These are phyloP conservation scores for Starmera stellimalicola DNA, from an alignment of 1,139 yeast species.

Conservation along the genomic window DNA sequence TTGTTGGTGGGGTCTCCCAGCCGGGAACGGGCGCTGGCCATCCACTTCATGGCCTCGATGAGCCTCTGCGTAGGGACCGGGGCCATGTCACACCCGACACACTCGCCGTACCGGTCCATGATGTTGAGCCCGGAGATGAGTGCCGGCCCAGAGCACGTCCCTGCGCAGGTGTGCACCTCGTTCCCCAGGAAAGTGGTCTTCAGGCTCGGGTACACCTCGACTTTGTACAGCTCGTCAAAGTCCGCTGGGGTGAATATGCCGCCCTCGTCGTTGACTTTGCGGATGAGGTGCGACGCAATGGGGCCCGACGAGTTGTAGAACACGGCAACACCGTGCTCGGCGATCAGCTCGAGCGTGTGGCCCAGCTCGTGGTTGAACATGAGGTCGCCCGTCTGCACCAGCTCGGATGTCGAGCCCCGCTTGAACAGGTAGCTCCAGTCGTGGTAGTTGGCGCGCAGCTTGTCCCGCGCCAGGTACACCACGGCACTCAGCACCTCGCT, in stretches of 20 bases:
- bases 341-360: constrained; percentile 55
- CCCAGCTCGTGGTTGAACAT: constrained; percentile 56
- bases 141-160: constrained; percentile 81
- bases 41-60: constrained; percentile 88
- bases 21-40: constrained; percentile 74
- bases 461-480: constrained; percentile 27
- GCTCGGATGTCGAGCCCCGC: constrained; percentile 20
- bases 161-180: constrained; percentile 59
- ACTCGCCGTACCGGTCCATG: constrained; percentile 33
- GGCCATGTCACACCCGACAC: constrained; percentile 32
- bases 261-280: constrained; percentile 35
- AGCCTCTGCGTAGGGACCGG: constrained; percentile 53
- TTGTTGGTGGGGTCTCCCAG: constrained; percentile 54
- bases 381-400: constrained; percentile 45
- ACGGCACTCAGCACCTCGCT: constrained; percentile 39
- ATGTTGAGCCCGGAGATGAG: constrained; percentile 67
- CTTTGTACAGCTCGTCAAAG: constrained; percentile 46
- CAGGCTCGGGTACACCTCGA: constrained; percentile 43
- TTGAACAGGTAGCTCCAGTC: constrained; percentile 50
- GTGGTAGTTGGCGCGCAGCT: constrained; percentile 22
- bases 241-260: constrained; percentile 60
- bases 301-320: constrained; percentile 81
- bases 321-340: constrained; percentile 64
- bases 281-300: constrained; percentile 49
- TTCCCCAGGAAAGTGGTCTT: constrained; percentile 34